phyloP scores from a whole-genome alignment of 176 grass and related monocot species.

The Tuctoria greenei region DNA sequence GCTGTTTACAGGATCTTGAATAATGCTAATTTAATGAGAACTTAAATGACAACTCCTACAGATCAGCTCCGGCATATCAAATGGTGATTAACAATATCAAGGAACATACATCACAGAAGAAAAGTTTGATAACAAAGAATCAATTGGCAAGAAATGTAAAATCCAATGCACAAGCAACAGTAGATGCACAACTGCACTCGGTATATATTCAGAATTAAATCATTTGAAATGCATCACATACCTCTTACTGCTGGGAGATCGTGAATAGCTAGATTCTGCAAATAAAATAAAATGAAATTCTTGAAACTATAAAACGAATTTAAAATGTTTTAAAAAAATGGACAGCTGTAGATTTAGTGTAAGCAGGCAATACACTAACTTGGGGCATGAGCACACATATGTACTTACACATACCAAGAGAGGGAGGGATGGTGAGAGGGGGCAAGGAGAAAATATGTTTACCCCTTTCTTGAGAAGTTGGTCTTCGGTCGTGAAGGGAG shows the following conservation, averaged over 20 bases:
- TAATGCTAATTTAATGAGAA: not conserved
- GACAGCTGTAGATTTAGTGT: not conserved
- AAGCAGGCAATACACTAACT: not conserved
- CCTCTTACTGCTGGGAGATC: slow-evolving; percentile 70
- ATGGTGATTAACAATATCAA: slow-evolving; percentile 1
- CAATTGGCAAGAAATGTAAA: not conserved
- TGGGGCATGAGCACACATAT: too few species aligned
- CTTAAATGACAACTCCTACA: not conserved
- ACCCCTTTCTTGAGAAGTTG: slow-evolving; percentile 69
- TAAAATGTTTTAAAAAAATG: slow-evolving; percentile 3
- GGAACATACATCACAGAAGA: not conserved
- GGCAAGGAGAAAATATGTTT: not conserved
- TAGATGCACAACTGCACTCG: not conserved
- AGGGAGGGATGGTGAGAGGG: not conserved
- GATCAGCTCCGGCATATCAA: slow-evolving; percentile 9
- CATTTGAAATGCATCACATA: slow-evolving; percentile 17
- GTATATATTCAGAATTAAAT: slow-evolving; percentile 31
- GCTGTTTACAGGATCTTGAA: not conserved
- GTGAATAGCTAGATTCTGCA: slow-evolving; percentile 86
- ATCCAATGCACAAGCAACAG: not conserved
- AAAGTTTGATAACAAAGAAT: not conserved
- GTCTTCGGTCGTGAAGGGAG: slow-evolving; percentile 49
- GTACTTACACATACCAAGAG: not conserved
- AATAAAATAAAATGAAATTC: slow-evolving; percentile 1
- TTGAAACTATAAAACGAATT: slow-evolving; percentile 5